Base-by-base conservation (phyloP, 2,329 filamentous ascomycete genomes). In the Volutella citrinella region DNA sequence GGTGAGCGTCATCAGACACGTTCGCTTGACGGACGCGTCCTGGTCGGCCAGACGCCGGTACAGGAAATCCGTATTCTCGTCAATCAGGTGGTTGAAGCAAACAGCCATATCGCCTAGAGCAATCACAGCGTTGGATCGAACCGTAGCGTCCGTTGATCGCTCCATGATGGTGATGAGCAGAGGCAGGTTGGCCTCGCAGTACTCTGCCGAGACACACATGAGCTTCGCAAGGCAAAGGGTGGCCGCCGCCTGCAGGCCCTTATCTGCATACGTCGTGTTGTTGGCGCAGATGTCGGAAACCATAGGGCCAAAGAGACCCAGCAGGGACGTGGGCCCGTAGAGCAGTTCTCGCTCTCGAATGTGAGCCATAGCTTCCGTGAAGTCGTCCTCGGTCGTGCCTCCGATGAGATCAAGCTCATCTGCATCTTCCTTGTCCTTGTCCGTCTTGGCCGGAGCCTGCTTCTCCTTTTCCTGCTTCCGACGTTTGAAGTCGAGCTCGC, bases 101-200 rank as follows among this genome's bases (percentile, higher is more conserved):
- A 98, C 93, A 0, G 94, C 94, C 93, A 98, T 98, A 58, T 98
- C 93, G 23, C 93, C 93, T 1, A 98, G 79, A 1, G 93, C 91
- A 50, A 98, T 95, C 13, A 98, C 94, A 9, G 94, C 87, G 57
- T 98, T 98, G 52, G 87, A 95, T 32, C 93, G 83, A 23, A 95
- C 91, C 13, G 90, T 95, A 2, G 94, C 85, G 53, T 96, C 88
- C 19, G 87, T 79, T 3, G 89, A 96, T 19, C 89, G 83, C 66
- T 98, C 93, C 72, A 98, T 90, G 53, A 98, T 97, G 12, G 91
- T 97, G 63, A 98, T 95, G 40, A 98, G 81, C 4, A 98, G 81
- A 6, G 87, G 86, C 10, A 98, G 74, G 55, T 98, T 94, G 24
- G 78, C 77, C 64, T 97, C 93, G 64, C 93, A 98, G 67, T 96